These are phyloP conservation scores for Globisporangium barbulae DNA, from an alignment of 352 stramenopile species.

Conservation along the genomic window DNA sequence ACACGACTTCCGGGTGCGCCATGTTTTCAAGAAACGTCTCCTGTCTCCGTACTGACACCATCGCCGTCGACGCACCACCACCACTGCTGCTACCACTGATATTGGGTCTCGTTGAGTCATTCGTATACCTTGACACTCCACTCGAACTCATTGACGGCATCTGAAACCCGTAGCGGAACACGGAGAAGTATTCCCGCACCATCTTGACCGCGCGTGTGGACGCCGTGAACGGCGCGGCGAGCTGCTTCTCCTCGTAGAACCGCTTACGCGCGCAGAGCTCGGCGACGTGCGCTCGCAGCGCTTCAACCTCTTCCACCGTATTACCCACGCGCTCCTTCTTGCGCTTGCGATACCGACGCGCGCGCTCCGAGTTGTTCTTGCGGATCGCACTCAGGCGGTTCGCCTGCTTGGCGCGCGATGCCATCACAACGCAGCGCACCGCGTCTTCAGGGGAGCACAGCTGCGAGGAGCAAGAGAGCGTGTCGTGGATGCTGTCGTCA, in stretches of 20 bases:
- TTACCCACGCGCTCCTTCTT: conserved; percentile 13
- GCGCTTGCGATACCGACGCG: conserved; percentile 15
- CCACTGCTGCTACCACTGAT: too few relatives aligned
- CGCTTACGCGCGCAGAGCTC: conserved; percentile 21
- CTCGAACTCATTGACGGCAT: not conserved
- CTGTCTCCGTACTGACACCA: conserved; percentile 16
- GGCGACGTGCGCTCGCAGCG: conserved; percentile 24
- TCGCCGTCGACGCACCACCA: not conserved
- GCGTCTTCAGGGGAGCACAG: conserved; percentile 3
- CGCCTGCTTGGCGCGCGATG: conserved; percentile 2
- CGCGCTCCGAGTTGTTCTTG: conserved; percentile 20
- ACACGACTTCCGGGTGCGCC: conserved; percentile 22
- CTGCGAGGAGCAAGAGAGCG: not conserved
- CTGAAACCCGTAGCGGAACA: conserved; percentile 30
- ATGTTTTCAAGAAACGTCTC: conserved; percentile 25
- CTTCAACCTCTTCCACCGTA: conserved; percentile 6
- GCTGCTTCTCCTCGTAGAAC: conserved; percentile 17
- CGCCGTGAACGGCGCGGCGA: conserved; percentile 16
- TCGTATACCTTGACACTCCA: too few relatives aligned
- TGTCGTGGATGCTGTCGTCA: not conserved
- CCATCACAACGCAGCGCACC: conserved; percentile 2
- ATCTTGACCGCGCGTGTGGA: conserved; percentile 22
- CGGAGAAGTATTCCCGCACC: conserved; percentile 36
- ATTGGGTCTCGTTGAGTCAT: too few relatives aligned
- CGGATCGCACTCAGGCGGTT: conserved; percentile 11